These are phyloP conservation scores for Apiospora malaysiana DNA, from an alignment of 2,329 filamentous ascomycete genomes.

Conservation along the genomic window DNA sequence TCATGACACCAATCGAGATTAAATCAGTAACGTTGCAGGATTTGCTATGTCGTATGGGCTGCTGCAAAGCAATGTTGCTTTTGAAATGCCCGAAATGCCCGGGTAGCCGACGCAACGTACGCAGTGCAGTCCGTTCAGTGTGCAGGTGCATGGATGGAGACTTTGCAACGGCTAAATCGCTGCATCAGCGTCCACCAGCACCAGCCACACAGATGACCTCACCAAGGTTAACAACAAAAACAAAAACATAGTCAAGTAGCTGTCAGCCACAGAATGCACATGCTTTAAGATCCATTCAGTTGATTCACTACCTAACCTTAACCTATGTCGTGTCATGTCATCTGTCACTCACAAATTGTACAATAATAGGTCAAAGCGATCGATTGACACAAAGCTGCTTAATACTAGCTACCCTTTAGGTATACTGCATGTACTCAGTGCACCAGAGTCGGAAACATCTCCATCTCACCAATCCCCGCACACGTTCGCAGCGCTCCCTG, in stretches of 20 bases:
- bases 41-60: conserved; percentile 8
- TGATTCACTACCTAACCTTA: too few species aligned
- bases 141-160: too few species aligned
- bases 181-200: conserved; percentile 17
- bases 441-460: too few species aligned
- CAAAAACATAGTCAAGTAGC: not conserved
- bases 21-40: conserved; percentile 2
- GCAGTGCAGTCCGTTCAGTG: conserved; percentile 16
- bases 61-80: conserved; percentile 9
- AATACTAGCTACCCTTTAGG: not conserved
- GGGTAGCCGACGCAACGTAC: conserved; percentile 1
- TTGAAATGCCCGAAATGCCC: not conserved
- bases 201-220: conserved; percentile 23
- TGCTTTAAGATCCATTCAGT: not conserved
- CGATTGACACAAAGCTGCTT: too few species aligned
- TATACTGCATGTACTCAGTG: too few species aligned
- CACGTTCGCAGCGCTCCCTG: not conserved
- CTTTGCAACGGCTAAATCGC: conserved; percentile 19
- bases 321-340: too few species aligned
- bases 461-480: not conserved
- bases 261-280: not conserved
- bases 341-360: too few species aligned
- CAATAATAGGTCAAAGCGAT: not conserved
- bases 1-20: not conserved
- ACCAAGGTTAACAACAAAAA: not conserved